phyloP scores from a whole-genome alignment of 192 early-diverging fungal genomes.

The Podila epigama region DNA sequence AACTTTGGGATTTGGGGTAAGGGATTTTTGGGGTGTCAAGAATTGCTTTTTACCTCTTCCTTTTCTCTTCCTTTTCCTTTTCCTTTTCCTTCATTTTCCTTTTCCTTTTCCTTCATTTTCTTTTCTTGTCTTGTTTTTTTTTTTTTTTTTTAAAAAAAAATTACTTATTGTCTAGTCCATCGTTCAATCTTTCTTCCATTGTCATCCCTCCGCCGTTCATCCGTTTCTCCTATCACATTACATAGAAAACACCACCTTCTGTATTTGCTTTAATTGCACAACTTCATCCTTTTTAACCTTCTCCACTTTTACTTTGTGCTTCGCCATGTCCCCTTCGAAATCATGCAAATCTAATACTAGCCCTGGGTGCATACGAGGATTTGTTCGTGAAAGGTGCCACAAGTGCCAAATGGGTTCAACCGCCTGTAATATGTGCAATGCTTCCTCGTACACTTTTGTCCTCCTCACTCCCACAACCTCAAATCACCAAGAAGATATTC shows the following conservation, averaged over 20 bases:
- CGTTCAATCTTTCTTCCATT: neutral
- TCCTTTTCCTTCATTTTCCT: neutral
- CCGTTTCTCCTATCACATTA: neutral
- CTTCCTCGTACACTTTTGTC: neutral
- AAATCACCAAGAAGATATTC: too few relatives aligned
- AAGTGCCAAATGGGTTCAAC: conserved; percentile 20
- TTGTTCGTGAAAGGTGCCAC: conserved; percentile 20
- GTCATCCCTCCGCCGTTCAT: neutral
- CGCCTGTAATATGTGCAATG: conserved; percentile 23
- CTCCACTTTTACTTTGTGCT: neutral
- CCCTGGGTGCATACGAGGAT: conserved; percentile 22
- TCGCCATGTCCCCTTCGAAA: neutral
- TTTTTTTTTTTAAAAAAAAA: too few relatives aligned
- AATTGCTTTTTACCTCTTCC: neutral
- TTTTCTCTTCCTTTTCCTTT: neutral
- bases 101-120: neutral
- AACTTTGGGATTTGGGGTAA: too few relatives aligned
- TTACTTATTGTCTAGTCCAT: neutral
- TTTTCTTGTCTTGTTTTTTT: neutral
- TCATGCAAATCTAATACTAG: conserved; percentile 11
- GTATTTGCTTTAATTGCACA: neutral
- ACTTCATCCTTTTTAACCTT: neutral
- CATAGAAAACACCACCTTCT: too few relatives aligned
- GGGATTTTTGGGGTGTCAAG: too few relatives aligned
- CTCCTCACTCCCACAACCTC: conserved; percentile 1